A percentile compares a stretch with the other conserved stretches of the same genome.
Evolutionary conservation across 257 asterid species (phyloP).

Genomic region (Cynanchum wilfordii): DNA sequence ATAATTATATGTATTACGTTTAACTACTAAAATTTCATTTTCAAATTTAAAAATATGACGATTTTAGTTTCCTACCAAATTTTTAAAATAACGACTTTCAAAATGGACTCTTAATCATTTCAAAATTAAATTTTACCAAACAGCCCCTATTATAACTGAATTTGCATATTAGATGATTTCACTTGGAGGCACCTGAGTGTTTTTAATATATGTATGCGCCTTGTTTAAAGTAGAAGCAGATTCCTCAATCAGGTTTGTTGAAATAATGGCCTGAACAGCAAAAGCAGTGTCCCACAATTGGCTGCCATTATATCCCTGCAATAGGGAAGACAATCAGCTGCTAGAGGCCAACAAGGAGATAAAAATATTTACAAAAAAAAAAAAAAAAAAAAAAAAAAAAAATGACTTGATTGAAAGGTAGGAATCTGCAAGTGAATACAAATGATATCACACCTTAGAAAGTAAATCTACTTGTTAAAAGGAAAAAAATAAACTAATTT

Average conservation of each 20-base stretch:
- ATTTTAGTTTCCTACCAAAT: too few species aligned
- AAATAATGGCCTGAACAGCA: conserved; percentile 82
- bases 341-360: background rate
- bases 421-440: background rate
- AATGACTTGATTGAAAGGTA: background rate
- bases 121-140: too few species aligned
- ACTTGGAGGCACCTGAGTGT: conserved; percentile 59
- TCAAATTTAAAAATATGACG: too few species aligned
- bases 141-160: conserved; percentile 5
- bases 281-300: conserved; percentile 92
- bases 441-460: background rate
- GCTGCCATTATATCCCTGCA: conserved; percentile 96
- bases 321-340: conserved; percentile 8
- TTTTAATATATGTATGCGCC: conserved; percentile 66
- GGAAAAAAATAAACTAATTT: conserved; percentile 4
- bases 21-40: too few species aligned
- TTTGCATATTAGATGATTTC: conserved; percentile 6
- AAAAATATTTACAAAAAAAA: background rate
- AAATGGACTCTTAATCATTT: too few species aligned
- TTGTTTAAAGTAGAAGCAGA: conserved; percentile 60
- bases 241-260: conserved; percentile 61
- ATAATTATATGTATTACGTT: too few species aligned
- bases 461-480: background rate
- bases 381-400: background rate
- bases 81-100: too few species aligned